A percentile compares a stretch with the other conserved stretches of the same genome.
phyloP scores from a whole-genome alignment of 2,329 filamentous ascomycete species.

The Orbilia brochopaga region DNA sequence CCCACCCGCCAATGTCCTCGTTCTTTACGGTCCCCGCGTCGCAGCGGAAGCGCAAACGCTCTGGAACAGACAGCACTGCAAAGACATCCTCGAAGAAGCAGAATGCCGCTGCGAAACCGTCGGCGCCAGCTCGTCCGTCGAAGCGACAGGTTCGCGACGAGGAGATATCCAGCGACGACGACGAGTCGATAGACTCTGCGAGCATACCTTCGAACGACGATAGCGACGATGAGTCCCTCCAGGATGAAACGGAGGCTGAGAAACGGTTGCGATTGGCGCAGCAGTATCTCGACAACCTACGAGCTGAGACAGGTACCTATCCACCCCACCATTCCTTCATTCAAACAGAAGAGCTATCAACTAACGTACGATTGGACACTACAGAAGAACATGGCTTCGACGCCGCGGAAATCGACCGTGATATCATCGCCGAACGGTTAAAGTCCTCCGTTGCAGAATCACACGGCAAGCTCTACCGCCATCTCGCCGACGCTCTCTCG shows the following conservation, averaged over 20 bases:
- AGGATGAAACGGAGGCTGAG: conserved; percentile 87
- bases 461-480: conserved; percentile 86
- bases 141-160: conserved; percentile 66
- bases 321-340: neutral
- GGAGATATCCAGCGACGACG: conserved; percentile 84
- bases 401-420: conserved; percentile 88
- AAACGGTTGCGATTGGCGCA: conserved; percentile 85
- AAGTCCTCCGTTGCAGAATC: conserved; percentile 72
- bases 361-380: conserved; percentile 17
- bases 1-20: conserved; percentile 72
- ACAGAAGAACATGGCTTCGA: conserved; percentile 80
- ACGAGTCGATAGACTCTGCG: conserved; percentile 60
- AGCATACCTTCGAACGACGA: conserved; percentile 58
- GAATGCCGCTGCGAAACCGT: conserved; percentile 58
- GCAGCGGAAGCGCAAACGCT: conserved; percentile 87
- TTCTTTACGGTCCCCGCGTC: conserved; percentile 91
- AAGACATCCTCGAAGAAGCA: conserved; percentile 61
- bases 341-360: neutral
- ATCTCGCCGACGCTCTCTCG: conserved; percentile 74
- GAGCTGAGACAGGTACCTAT: conserved; percentile 65
- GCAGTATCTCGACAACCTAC: conserved; percentile 88
- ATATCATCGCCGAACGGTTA: conserved; percentile 86
- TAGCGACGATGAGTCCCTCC: conserved; percentile 66
- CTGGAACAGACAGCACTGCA: conserved; percentile 60
- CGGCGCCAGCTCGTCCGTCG: conserved; percentile 59